Conservation (phyloP, 345 rosid genomes). For the Microcos paniculata region DNA sequence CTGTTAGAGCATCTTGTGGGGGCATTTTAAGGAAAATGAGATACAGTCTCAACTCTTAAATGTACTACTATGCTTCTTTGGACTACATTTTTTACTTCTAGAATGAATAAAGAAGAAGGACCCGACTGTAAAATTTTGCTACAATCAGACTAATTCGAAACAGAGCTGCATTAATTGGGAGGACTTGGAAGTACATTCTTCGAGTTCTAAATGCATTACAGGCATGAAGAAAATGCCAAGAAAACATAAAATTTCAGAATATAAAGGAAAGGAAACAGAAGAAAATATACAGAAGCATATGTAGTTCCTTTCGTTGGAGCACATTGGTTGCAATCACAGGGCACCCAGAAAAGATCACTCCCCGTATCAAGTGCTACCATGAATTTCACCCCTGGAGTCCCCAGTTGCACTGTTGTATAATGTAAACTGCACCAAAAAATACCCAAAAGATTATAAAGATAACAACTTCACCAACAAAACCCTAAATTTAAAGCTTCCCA, state of each 20-base stretch:
- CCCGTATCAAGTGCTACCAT: conserved; percentile 91
- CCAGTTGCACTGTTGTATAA: conserved; percentile 80
- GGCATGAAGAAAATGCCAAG: neutral
- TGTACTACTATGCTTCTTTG: neutral
- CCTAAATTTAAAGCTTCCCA: conserved; percentile 20
- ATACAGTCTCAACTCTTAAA: neutral
- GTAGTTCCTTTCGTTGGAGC: conserved; percentile 59
- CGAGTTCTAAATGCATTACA: neutral
- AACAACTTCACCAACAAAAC: neutral
- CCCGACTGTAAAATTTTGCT: neutral
- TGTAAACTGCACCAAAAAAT: conserved; percentile 53
- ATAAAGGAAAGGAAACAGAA: neutral
- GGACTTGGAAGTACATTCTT: conserved; percentile 12
- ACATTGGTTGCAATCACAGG: conserved; percentile 78
- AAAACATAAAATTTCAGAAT: neutral
- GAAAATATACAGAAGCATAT: conserved; percentile 60
- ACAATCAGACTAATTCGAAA: neutral
- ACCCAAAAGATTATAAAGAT: neutral
- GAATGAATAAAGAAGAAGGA: neutral
- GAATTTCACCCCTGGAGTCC: conserved; percentile 83
- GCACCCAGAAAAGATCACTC: conserved; percentile 92
- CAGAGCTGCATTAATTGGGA: conserved; percentile 1
- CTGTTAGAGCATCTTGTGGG: neutral
- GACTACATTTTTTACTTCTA: neutral
- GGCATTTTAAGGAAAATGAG: neutral